Evolutionary conservation across 805 yeast genomes (phyloP), one percentile per base, ranked within the genome.

Genomic region (Barnettozyma salicaria): DNA sequence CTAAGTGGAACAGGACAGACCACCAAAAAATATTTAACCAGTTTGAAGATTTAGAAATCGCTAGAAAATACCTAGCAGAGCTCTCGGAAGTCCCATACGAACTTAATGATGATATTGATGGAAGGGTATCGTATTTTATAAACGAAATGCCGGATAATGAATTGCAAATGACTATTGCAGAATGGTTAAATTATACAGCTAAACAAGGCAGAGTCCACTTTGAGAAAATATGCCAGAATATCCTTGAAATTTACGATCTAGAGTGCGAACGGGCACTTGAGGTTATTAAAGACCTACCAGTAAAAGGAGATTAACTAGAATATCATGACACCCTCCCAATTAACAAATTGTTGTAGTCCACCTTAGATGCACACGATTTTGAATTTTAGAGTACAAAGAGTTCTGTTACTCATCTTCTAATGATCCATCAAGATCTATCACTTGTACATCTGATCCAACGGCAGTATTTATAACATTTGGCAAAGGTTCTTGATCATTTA

Each of bases 81-180:
- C 30, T 54, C n/a, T 35, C 42, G 3, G 20, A 38, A 4, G 19
- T 54, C 6, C 47, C 49, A 5, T 54, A 52, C 39, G 60, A 66
- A 27, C 57, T 79, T 13, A 67, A 71, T 44, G 76, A 79, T 43
- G 94, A 83, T 52, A 54, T 64, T 27, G 85, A 79, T 40, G 88
- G 90, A 1, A 70, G 71, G 20, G 58, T 83, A 17, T 74, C 84
- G 0, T 65, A 65, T 34, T 82, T 82, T 49, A 74, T 81, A 6
- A 67, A 77, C 1, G 76, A 75, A 29, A 76, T 83, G 75, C 89
- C 90, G 0, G 76, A 71, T 21, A 72, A 72, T 19, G 88, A 83
- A 50, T 64, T 83, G 47, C 65, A 72, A 10, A 76, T 80, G 80
- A 74, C 82, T 0, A 71, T 86, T n/a, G 66, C 68, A 33, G 74